phyloP scores from a whole-genome alignment of 176 grass and related monocot species.

The Aechmea fasciata region DNA sequence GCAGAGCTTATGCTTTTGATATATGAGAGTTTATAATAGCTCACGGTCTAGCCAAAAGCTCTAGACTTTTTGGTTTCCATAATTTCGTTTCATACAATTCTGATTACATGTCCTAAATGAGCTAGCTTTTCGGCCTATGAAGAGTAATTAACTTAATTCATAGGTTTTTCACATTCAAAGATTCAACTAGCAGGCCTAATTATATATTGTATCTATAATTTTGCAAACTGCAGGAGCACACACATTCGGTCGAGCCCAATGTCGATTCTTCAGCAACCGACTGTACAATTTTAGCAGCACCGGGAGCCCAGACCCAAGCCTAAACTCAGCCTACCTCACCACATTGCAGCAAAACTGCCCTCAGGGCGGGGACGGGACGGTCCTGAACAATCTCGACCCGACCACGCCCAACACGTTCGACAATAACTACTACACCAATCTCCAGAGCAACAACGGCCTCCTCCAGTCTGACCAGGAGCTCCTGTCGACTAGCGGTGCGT shows the following conservation, averaged over 20 bases:
- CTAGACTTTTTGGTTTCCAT: constrained; percentile 17
- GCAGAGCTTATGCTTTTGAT: no score
- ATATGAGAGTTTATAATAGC: no score
- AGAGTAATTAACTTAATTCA: no score
- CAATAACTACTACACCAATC: constrained; percentile 73
- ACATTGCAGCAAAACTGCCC: constrained; percentile 5
- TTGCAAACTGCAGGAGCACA: background rate
- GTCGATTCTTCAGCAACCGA: background rate
- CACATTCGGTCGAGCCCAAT: background rate
- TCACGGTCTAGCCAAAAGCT: background rate
- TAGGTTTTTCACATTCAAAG: background rate
- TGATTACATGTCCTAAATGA: background rate
- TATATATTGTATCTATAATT: background rate
- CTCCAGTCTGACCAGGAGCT: constrained; percentile 94
- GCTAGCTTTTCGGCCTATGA: no score
- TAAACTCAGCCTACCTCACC: constrained; percentile 8
- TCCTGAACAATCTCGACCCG: constrained; percentile 43
- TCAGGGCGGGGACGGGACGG: constrained; percentile 43
- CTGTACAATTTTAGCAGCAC: constrained; percentile 17
- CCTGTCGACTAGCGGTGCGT: constrained; percentile 30
- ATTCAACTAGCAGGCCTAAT: background rate
- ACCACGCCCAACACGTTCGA: constrained; percentile 57
- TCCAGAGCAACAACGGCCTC: constrained; percentile 48
- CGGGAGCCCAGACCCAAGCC: background rate
- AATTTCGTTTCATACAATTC: background rate